A percentile compares a stretch with the other conserved stretches of the same genome.
These are phyloP conservation scores for Secale cereale DNA, from an alignment of 176 grass and related monocot species.

Conservation along the genomic window DNA sequence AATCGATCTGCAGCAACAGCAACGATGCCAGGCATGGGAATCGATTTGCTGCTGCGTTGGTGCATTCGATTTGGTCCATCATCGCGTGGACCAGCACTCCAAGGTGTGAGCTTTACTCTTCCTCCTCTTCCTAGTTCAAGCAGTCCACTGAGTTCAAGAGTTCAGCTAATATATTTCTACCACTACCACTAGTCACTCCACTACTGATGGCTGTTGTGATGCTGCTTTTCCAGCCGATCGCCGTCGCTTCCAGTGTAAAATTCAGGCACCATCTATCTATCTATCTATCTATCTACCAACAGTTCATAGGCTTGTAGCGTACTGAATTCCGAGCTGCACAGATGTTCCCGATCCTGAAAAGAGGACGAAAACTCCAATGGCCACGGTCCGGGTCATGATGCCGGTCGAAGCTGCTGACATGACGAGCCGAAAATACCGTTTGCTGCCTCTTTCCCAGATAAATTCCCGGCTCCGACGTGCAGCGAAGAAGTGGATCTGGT, in stretches of 20 bases:
- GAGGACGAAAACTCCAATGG: constrained; percentile 7
- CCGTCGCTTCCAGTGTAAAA: constrained; percentile 13
- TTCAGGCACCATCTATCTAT: not conserved
- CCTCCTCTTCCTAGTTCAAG: not conserved
- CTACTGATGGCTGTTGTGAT: not conserved
- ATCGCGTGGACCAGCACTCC: not conserved
- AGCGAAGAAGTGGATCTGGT: not conserved
- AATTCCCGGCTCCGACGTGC: not conserved
- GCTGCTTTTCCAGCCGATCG: not conserved
- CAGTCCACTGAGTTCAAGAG: no score
- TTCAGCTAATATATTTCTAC: not conserved
- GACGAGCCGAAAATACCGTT: constrained; percentile 27
- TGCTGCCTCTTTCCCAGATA: not conserved
- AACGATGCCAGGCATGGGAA: not conserved
- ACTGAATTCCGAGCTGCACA: constrained; percentile 7
- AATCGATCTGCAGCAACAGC: not conserved
- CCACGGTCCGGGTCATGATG: constrained; percentile 18
- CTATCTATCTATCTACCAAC: not conserved
- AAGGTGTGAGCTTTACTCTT: constrained; percentile 31
- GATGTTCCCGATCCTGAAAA: not conserved
- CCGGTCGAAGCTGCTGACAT: not conserved
- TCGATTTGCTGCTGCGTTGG: not conserved
- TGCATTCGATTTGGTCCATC: not conserved
- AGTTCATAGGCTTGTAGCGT: not conserved
- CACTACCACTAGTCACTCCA: not conserved